Evolutionary conservation across 2,329 filamentous ascomycete species (phyloP).

Genomic region (Chalaropsis ovoidea): DNA sequence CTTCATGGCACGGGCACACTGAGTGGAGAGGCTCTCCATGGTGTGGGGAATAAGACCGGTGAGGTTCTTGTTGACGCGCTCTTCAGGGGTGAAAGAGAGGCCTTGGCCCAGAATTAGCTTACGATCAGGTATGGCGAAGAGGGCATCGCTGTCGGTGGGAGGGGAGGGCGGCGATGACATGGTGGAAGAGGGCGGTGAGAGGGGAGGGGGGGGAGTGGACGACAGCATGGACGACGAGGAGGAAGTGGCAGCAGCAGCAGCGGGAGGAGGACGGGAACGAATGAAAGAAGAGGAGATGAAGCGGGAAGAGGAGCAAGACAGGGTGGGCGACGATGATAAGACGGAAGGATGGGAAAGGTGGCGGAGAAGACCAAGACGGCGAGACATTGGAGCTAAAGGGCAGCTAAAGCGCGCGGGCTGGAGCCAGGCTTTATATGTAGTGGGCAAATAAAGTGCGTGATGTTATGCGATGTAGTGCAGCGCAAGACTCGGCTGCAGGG

Average conservation of each 20-base stretch:
- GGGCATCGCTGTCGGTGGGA: not conserved
- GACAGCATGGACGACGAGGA: slow-evolving; percentile 16
- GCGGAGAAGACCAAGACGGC: slow-evolving; percentile 20
- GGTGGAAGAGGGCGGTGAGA: not conserved
- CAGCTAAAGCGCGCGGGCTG: slow-evolving; percentile 11
- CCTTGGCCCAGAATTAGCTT: slow-evolving; percentile 35
- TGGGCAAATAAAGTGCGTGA: slow-evolving; percentile 7
- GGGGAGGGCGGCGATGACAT: slow-evolving; percentile 8
- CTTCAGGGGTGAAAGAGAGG: slow-evolving; percentile 53
- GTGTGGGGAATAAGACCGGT: slow-evolving; percentile 56
- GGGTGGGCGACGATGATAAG: slow-evolving; percentile 10
- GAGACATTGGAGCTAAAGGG: slow-evolving; percentile 19
- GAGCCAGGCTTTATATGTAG: slow-evolving; percentile 22
- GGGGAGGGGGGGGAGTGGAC: not conserved
- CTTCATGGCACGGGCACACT: slow-evolving; percentile 58
- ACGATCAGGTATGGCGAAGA: slow-evolving; percentile 17
- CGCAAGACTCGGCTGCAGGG: slow-evolving; percentile 9
- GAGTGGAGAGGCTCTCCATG: slow-evolving; percentile 50
- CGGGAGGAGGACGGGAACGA: not conserved
- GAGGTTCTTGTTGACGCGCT: slow-evolving; percentile 54
- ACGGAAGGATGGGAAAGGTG: slow-evolving; percentile 14
- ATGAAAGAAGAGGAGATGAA: slow-evolving; percentile 24
- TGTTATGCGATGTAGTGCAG: slow-evolving; percentile 11
- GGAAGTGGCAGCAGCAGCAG: slow-evolving; percentile 11
- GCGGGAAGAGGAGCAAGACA: slow-evolving; percentile 14